Percentiles rank a stretch among this genome's conserved stretches.
These are phyloP conservation scores for Smithsoniella earleae DNA, from an alignment of 163 green algal species.

Conservation along the genomic window DNA sequence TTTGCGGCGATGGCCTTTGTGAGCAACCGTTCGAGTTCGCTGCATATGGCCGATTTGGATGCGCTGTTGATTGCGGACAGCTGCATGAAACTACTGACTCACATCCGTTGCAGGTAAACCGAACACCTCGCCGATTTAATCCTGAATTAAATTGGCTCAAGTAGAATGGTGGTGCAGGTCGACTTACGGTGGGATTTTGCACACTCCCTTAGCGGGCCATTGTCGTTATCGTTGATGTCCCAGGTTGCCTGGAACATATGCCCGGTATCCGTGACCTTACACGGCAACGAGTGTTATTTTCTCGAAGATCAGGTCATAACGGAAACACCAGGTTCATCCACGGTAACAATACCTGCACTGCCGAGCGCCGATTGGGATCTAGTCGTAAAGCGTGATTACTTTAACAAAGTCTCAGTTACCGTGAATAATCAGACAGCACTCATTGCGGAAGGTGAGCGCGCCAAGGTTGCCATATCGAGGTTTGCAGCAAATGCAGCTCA, in stretches of 20 bases:
- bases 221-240: conserved; percentile 49
- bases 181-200: conserved; percentile 65
- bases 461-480: background rate
- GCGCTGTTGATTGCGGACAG: conserved; percentile 64
- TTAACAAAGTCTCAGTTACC: background rate
- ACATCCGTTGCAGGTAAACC: conserved; percentile 36
- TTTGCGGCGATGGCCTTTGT: conserved; percentile 72
- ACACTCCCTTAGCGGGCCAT: conserved; percentile 47
- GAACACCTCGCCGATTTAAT: background rate
- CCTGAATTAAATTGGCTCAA: too few species aligned
- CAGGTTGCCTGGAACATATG: conserved; percentile 71
- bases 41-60: conserved; percentile 70
- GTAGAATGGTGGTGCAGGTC: conserved; percentile 51
- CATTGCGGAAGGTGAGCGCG: background rate
- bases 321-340: too few species aligned
- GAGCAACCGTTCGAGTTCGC: conserved; percentile 70
- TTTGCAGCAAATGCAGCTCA: background rate
- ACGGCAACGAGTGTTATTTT: conserved; percentile 23
- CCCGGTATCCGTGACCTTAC: conserved; percentile 35
- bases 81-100: conserved; percentile 54
- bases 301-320: background rate
- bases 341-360: conserved; percentile 1
- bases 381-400: conserved; percentile 16
- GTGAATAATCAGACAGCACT: background rate
- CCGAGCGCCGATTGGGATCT: background rate